Base-by-base conservation (phyloP, 2,329 filamentous ascomycete genomes). In the Gnomoniopsis sp. region DNA sequence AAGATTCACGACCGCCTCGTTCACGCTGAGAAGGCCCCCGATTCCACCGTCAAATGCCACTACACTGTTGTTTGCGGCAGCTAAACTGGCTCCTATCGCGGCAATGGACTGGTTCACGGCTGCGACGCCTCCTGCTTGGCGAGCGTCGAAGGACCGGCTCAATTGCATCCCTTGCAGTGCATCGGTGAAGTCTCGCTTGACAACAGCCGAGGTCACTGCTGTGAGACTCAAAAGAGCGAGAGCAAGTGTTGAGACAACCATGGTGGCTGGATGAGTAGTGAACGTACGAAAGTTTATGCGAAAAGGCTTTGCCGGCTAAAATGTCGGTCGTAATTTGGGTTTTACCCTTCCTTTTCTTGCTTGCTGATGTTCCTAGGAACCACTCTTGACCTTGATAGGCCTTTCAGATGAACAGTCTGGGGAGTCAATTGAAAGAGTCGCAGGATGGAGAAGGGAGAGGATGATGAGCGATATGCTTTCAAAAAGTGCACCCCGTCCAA, bases 1-100 rank as follows among this genome's bases (percentile, higher is more conserved):
- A 6, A 57, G 55, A 15, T 47, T 14, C 6, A 57, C 49, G 2
- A 57, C 55, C 6, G 49, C 55, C 11, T 33, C 43, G 30, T 57
- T 57, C 30, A 57, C 55, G 41, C 47, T 46, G 55, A 57, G 52
- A 30, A 57, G 43, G 8, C 49, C 55, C 15, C 34, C 46, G 11
- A 48, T 52, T 17, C 41, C 38, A 12, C 49, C 30, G 11, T 53
- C 55, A 30, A 57, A 57, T 8, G 23, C 49, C 22, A 48, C 30
- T 6, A 57, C 55, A 1, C 41, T 53, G 41, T 48, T 53, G 11
- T 57, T 57, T 3, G 55, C 49, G 3, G 8, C 11, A 2, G 55
- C 55, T 12, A 57, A 41, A 19, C 17, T 11, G 15, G 43, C 7
- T 22, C 46, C 46, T 48, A 48, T 30, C 7, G 11, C 46, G 4